These are phyloP conservation scores for Trichoderma reesei DNA, from an alignment of 495 filamentous ascomycete genomes.

Conservation along the genomic window DNA sequence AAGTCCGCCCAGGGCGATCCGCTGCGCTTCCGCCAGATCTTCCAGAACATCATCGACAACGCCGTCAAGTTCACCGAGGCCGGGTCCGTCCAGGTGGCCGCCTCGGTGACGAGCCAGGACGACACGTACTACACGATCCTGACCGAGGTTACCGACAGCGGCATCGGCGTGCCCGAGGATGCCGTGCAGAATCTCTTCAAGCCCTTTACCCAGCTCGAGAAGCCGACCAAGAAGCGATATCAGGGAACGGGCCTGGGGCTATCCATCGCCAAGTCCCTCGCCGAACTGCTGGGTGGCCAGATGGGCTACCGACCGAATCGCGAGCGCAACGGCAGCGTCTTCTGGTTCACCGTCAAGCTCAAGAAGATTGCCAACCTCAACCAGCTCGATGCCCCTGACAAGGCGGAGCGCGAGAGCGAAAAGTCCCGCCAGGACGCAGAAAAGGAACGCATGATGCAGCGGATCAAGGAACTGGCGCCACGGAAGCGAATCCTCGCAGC, in stretches of 20 bases:
- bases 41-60: constrained; percentile 40
- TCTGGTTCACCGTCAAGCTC: constrained; percentile 50
- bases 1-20: constrained; percentile 35
- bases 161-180: constrained; percentile 58
- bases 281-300: constrained; percentile 59
- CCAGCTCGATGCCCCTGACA: neutral
- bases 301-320: constrained; percentile 49
- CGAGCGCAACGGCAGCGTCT: constrained; percentile 43
- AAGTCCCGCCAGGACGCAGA: neutral
- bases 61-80: constrained; percentile 41
- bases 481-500: constrained; percentile 44
- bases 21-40: constrained; percentile 37
- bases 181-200: constrained; percentile 62
- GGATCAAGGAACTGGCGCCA: constrained; percentile 17
- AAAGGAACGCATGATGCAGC: constrained; percentile 11
- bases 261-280: constrained; percentile 67
- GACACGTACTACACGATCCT: constrained; percentile 34
- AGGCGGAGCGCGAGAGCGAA: neutral
- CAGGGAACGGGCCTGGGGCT: constrained; percentile 73
- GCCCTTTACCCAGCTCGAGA: constrained; percentile 72
- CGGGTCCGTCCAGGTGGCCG: constrained; percentile 29
- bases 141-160: constrained; percentile 64
- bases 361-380: constrained; percentile 30
- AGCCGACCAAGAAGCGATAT: constrained; percentile 64
- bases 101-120: constrained; percentile 27